phyloP scores from a whole-genome alignment of 73 alveolate genomes.

The Paramecium primaurelia region DNA sequence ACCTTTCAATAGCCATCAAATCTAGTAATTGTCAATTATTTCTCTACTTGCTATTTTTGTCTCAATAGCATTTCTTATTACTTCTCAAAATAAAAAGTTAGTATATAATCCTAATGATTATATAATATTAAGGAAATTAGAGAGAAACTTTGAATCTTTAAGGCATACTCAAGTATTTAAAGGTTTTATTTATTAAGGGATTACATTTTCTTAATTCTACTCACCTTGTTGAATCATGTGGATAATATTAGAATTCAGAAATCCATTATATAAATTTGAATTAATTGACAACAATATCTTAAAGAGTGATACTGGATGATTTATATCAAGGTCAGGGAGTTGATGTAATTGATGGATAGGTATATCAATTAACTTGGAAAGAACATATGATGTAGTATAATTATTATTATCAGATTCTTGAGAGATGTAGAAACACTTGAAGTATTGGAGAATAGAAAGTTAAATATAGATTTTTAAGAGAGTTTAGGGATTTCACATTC shows the following conservation, averaged over 20 bases:
- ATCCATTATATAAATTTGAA: not conserved
- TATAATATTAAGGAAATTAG: not conserved
- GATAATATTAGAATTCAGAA: not conserved
- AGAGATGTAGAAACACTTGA: not conserved
- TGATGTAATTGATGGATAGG: constrained; percentile 2
- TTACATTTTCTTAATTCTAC: not conserved
- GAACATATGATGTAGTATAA: not conserved
- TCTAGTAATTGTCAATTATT: not conserved
- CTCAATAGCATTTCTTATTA: not conserved
- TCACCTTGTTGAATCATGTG: not conserved
- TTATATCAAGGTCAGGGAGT: not conserved
- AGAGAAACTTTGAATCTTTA: not conserved
- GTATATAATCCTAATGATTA: not conserved
- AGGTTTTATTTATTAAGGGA: not conserved
- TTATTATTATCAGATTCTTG: not conserved
- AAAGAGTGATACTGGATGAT: not conserved
- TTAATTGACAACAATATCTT: not conserved
- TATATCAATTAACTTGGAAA: constrained; percentile 13
- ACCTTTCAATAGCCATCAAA: not conserved
- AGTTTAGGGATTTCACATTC: not conserved
- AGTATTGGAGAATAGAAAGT: not conserved
- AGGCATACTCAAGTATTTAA: not conserved
- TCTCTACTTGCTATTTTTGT: not conserved
- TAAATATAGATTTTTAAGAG: not conserved
- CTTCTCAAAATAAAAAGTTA: not conserved